Conservation (phyloP, 177 flowering plant genomes). For the Vitis hybrid region DNA sequence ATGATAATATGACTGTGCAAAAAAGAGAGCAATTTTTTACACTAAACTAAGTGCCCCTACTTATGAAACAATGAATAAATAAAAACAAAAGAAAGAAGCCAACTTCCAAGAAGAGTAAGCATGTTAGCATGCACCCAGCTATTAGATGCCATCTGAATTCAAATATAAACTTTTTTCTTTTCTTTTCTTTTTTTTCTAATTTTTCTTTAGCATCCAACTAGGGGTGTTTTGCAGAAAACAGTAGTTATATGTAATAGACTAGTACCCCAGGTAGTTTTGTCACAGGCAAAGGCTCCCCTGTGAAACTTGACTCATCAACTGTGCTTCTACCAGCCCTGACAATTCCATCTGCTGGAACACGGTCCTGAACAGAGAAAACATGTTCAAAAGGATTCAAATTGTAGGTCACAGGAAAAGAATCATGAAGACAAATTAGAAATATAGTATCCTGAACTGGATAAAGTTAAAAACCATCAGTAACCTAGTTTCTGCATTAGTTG, state of each 20-base stretch:
- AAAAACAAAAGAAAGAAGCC: background rate
- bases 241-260: conserved; percentile 1
- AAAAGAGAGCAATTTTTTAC: too few relatives aligned
- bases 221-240: background rate
- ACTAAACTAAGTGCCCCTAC: background rate
- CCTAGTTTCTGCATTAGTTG: background rate
- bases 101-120: background rate
- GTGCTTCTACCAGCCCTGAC: conserved; percentile 96
- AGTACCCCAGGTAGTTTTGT: conserved; percentile 90
- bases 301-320: conserved; percentile 92
- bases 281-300: conserved; percentile 96
- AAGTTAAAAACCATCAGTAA: background rate
- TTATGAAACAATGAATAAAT: background rate
- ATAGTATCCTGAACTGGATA: background rate
- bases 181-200: too few relatives aligned
- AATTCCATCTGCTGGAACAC: conserved; percentile 94
- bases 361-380: conserved; percentile 55
- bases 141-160: background rate
- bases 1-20: background rate
- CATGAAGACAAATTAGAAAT: background rate
- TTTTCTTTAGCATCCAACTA: too few relatives aligned
- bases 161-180: too few relatives aligned
- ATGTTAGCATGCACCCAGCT: background rate
- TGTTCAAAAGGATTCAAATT: background rate
- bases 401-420: background rate